phyloP scores from a whole-genome alignment of 176 grass and related monocot genomes.

The Triticum aestivum region DNA sequence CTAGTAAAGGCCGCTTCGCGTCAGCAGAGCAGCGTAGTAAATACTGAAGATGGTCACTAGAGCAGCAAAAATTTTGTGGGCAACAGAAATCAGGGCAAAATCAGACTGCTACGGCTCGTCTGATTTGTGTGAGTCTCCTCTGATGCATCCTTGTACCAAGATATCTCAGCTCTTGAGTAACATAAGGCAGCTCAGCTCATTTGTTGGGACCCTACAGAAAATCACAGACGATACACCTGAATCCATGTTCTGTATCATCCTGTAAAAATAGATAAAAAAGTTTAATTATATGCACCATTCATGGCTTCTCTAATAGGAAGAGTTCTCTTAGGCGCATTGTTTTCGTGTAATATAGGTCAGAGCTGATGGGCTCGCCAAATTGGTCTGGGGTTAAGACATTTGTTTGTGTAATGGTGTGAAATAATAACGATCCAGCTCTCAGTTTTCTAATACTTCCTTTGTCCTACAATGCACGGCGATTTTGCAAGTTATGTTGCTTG shows the following conservation, averaged over 20 bases:
- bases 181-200: background rate
- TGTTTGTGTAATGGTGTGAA: background rate
- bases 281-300: constrained; percentile 1
- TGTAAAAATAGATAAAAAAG: constrained; percentile 8
- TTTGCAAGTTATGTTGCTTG: no score
- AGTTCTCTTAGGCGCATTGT: background rate
- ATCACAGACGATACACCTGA: background rate
- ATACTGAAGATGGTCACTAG: constrained; percentile 36
- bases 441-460: background rate
- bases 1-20: constrained; percentile 29
- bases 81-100: constrained; percentile 28
- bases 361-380: background rate
- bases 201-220: background rate
- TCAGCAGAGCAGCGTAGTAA: constrained; percentile 17
- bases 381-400: background rate
- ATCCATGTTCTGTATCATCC: background rate
- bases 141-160: constrained; percentile 34
- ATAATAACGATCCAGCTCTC: background rate
- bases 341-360: constrained; percentile 9
- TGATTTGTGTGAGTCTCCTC: constrained; percentile 18
- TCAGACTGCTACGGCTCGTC: constrained; percentile 21
- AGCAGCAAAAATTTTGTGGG: constrained; percentile 19
- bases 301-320: background rate
- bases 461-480: no score
- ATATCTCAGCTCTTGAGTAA: background rate